These are phyloP conservation scores for Sordariomycetes sp. DNA, from an alignment of 2,329 filamentous ascomycete species.

Conservation along the genomic window DNA sequence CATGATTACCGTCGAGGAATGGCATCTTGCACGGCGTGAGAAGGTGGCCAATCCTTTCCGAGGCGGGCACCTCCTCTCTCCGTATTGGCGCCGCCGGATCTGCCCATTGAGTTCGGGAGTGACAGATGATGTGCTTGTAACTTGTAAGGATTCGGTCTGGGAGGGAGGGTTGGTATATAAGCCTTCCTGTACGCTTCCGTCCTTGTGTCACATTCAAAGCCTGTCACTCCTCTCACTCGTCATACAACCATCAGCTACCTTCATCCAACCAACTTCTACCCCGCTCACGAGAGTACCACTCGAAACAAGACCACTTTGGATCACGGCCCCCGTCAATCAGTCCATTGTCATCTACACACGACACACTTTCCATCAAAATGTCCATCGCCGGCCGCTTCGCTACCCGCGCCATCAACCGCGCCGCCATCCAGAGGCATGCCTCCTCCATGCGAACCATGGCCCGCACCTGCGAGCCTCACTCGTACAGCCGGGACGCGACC, in stretches of 20 bases:
- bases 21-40: not conserved
- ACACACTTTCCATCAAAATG: not conserved
- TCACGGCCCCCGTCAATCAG: not conserved
- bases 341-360: not conserved
- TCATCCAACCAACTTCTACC: not conserved
- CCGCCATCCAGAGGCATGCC: conserved; percentile 17
- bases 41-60: not conserved
- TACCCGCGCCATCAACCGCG: conserved; percentile 3
- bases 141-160: not conserved
- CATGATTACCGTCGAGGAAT: not conserved
- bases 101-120: not conserved
- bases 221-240: not conserved
- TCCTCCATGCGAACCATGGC: conserved; percentile 19
- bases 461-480: conserved; percentile 20
- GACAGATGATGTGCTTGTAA: not conserved
- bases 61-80: not conserved
- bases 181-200: not conserved
- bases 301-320: not conserved
- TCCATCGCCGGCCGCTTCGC: not conserved
- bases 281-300: not conserved
- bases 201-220: not conserved
- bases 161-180: not conserved
- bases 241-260: not conserved
- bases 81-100: not conserved
- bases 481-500: conserved; percentile 18